A percentile compares a stretch with the other conserved stretches of the same genome.
phyloP scores from a whole-genome alignment of 2,329 filamentous ascomycete species.

The Stachybotrys chartarum region DNA sequence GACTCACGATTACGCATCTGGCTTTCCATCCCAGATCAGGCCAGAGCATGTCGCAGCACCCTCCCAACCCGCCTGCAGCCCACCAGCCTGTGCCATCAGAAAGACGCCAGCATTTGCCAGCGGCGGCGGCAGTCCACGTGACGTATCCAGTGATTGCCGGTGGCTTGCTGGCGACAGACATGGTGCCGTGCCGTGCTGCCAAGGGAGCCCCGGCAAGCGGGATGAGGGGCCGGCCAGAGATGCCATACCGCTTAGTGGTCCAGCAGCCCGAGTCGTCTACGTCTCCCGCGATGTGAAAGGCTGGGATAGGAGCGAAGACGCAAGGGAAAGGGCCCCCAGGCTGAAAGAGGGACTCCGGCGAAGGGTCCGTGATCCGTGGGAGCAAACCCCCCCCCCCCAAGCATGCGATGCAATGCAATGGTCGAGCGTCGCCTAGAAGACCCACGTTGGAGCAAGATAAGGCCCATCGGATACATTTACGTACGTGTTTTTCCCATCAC shows the following conservation, averaged over 20 bases:
- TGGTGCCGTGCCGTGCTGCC: background rate
- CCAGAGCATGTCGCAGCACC: too few relatives aligned
- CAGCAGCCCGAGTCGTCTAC: background rate
- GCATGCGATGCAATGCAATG: background rate
- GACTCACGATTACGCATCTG: too few relatives aligned
- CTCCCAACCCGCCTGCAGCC: too few relatives aligned
- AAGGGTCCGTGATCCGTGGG: background rate
- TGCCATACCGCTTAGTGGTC: background rate
- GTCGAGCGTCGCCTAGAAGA: background rate
- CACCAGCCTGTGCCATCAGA: too few relatives aligned
- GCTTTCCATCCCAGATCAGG: too few relatives aligned
- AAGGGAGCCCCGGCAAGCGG: conserved; percentile 5
- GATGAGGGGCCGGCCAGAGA: conserved; percentile 11
- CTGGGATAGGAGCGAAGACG: conserved; percentile 1
- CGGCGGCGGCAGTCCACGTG: conserved; percentile 5
- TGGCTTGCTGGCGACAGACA: conserved; percentile 9
- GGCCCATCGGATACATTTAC: background rate
- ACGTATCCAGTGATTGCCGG: conserved; percentile 12
- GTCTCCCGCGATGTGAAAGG: background rate
- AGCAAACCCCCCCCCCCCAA: background rate
- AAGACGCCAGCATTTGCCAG: too few relatives aligned
- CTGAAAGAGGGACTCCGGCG: background rate
- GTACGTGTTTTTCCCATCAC: conserved; percentile 2
- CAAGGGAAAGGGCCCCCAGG: conserved; percentile 5
- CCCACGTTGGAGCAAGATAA: background rate